phyloP scores from a whole-genome alignment of 73 alveolate genomes.

The Uronychia setigera region DNA sequence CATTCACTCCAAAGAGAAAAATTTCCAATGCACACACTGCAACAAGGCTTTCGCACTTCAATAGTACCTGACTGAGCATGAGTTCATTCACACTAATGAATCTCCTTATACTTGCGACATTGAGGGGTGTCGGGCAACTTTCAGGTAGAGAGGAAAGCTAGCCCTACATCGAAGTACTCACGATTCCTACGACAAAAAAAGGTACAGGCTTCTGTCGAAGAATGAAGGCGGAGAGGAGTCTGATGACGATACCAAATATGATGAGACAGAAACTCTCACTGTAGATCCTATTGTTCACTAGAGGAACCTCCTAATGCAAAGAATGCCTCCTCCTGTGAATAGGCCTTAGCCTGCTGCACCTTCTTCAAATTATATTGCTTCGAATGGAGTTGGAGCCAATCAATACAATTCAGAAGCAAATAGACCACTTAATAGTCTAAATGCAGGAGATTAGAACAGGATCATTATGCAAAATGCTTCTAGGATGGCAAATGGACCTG shows the following conservation, averaged over 20 bases:
- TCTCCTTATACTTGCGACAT: slow-evolving; percentile 37
- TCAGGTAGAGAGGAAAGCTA: slow-evolving; percentile 10
- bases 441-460: too few species aligned
- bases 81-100: slow-evolving; percentile 39
- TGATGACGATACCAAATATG: not conserved
- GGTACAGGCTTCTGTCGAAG: slow-evolving; percentile 23
- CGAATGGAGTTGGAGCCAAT: not conserved
- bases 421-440: too few species aligned
- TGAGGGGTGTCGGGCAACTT: slow-evolving; percentile 28
- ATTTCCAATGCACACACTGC: slow-evolving; percentile 29
- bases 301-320: not conserved
- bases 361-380: not conserved
- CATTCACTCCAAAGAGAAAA: slow-evolving; percentile 30
- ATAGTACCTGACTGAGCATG: slow-evolving; percentile 38
- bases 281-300: not conserved
- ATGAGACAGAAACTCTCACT: not conserved
- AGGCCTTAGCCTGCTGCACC: not conserved
- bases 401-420: not conserved
- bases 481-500: not conserved
- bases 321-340: not conserved
- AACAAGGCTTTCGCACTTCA: slow-evolving; percentile 29
- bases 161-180: slow-evolving; percentile 22
- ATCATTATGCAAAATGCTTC: too few species aligned
- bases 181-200: slow-evolving; percentile 15
- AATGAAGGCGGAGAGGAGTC: not conserved